Evolutionary conservation across 768 basidiomycete genomes (phyloP).

Genomic region (Tulasnella sp.): DNA sequence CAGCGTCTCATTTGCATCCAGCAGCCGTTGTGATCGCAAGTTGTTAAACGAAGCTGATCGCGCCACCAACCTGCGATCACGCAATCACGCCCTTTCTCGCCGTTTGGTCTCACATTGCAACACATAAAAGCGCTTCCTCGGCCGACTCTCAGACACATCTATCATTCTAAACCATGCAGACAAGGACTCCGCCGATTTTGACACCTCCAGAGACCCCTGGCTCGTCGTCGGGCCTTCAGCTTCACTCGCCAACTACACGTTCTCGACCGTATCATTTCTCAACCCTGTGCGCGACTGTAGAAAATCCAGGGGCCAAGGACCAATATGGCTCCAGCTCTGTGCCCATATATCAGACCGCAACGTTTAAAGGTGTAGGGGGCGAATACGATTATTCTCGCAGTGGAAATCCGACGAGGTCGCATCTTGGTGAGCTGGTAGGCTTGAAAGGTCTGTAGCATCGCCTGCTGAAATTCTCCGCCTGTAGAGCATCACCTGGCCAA

Average conservation of each 20-base stretch:
- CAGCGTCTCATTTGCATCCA: too few relatives aligned
- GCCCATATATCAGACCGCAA: constrained; percentile 96
- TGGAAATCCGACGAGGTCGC: constrained; percentile 92
- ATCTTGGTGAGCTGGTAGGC: constrained; percentile 56
- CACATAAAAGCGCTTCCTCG: not conserved
- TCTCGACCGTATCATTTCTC: constrained; percentile 63
- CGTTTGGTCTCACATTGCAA: too few relatives aligned
- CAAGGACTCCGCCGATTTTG: constrained; percentile 2
- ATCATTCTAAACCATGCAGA: not conserved
- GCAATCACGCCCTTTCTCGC: too few relatives aligned
- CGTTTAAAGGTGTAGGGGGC: constrained; percentile 88
- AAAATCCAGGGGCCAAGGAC: constrained; percentile 85
- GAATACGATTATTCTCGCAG: constrained; percentile 91
- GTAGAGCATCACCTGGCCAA: constrained; percentile 95
- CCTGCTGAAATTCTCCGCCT: not conserved
- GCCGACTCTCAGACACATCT: not conserved
- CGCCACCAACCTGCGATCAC: too few relatives aligned
- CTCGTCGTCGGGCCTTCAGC: not conserved
- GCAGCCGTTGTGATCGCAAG: too few relatives aligned
- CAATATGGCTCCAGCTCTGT: constrained; percentile 91
- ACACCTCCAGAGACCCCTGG: constrained; percentile 15
- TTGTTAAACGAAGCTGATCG: too few relatives aligned
- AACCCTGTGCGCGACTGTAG: constrained; percentile 85
- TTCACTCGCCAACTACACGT: not conserved
- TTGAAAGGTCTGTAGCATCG: not conserved